Evolutionary conservation across 768 basidiomycete species (phyloP).

Genomic region (Macrolepiota albuminosa): DNA sequence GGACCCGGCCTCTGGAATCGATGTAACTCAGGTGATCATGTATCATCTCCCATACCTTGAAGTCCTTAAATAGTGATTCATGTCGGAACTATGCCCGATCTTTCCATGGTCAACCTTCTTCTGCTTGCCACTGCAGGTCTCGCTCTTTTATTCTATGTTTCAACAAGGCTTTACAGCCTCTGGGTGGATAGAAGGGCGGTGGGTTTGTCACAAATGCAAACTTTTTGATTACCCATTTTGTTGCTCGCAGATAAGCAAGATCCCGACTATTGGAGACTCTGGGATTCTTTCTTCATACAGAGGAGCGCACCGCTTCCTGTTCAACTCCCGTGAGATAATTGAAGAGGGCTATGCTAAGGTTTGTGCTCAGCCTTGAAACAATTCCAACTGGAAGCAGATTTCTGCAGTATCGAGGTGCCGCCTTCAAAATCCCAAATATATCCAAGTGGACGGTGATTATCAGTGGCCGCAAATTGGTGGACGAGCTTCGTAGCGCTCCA

Average conservation of each 20-base stretch:
- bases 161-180: neutral
- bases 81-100: neutral
- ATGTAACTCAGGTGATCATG: neutral
- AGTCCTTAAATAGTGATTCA: neutral
- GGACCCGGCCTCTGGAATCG: neutral
- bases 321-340: conserved; percentile 11
- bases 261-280: conserved; percentile 15
- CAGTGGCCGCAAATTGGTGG: conserved; percentile 29
- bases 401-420: conserved; percentile 13
- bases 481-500: conserved; percentile 28
- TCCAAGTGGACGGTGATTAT: conserved; percentile 27
- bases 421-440: conserved; percentile 20
- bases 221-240: neutral
- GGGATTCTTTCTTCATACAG: conserved; percentile 14
- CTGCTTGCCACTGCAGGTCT: neutral
- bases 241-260: conserved; percentile 5
- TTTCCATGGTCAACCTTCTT: neutral
- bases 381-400: neutral
- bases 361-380: neutral
- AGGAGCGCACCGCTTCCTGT: conserved; percentile 12
- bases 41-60: neutral
- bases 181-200: neutral
- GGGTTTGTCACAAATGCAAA: neutral
- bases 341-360: conserved; percentile 14
- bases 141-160: neutral